Evolutionary conservation across 1,284 basidiomycete species (phyloP).

Genomic region (Cystobasidiaceae sp.): DNA sequence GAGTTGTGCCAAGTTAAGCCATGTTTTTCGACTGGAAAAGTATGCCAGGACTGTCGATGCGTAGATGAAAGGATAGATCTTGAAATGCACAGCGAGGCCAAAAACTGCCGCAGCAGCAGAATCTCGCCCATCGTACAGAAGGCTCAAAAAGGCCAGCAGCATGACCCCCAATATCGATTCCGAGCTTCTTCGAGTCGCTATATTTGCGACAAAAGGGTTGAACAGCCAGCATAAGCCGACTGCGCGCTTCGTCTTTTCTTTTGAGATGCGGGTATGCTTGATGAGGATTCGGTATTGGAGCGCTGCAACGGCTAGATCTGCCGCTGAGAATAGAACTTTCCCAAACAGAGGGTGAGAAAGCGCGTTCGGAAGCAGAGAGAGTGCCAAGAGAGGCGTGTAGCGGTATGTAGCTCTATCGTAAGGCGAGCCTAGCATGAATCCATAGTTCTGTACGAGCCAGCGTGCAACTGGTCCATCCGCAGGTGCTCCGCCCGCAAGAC

Average conservation of each 20-base stretch:
- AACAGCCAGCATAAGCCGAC: conserved; percentile 67
- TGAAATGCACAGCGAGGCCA: conserved; percentile 82
- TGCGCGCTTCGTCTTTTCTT: conserved; percentile 16
- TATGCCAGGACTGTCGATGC: conserved; percentile 67
- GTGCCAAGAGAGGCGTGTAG: conserved; percentile 87
- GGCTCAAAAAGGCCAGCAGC: conserved; percentile 66
- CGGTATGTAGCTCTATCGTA: conserved; percentile 92
- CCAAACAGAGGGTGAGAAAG: conserved; percentile 76
- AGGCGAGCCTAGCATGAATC: conserved; percentile 56
- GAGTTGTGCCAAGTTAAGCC: conserved; percentile 55
- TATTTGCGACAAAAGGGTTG: conserved; percentile 91
- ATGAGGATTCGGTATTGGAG: conserved; percentile 66
- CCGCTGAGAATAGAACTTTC: conserved; percentile 80
- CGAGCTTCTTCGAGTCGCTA: conserved; percentile 91
- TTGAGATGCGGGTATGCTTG: too few relatives aligned
- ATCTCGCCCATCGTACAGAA: conserved; percentile 51
- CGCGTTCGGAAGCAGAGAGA: conserved; percentile 73
- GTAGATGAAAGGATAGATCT: conserved; percentile 92
- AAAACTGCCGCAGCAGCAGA: conserved; percentile 60
- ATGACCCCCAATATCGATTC: conserved; percentile 80
- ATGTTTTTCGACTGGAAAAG: conserved; percentile 46
- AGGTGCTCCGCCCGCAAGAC: too few relatives aligned
- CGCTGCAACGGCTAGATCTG: conserved; percentile 74
- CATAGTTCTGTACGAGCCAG: conserved; percentile 17
- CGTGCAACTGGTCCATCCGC: not conserved